Percentiles rank a stretch among this genome's conserved stretches.
Conservation (phyloP, 768 basidiomycete genomes). For the Podaxis mareebaensis region DNA sequence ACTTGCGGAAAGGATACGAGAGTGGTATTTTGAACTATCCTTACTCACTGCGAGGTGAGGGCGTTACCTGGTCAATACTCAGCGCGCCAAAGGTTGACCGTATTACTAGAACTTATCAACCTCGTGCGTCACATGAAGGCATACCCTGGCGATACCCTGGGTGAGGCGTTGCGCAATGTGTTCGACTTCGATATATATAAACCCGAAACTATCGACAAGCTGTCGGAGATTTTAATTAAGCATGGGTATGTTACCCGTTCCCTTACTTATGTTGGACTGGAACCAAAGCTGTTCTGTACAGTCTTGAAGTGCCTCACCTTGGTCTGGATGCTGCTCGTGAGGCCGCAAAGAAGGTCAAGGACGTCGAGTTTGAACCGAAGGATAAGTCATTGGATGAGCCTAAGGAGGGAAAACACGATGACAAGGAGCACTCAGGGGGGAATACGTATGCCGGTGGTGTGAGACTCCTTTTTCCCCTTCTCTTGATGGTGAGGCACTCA, state of each 20-base stretch:
- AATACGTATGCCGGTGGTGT: conserved; percentile 71
- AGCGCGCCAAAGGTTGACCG: not conserved
- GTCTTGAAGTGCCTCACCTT: conserved; percentile 51
- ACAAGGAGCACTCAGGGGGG: conserved; percentile 62
- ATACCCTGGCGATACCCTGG: conserved; percentile 58
- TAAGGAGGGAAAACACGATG: conserved; percentile 64
- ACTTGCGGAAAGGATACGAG: conserved; percentile 59
- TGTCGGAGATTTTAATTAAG: conserved; percentile 55
- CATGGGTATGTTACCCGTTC: conserved; percentile 47
- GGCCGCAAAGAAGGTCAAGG: conserved; percentile 50
- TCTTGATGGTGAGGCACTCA: not conserved
- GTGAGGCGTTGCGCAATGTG: conserved; percentile 60
- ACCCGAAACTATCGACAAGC: conserved; percentile 62
- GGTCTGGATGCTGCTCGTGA: conserved; percentile 62
- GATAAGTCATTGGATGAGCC: conserved; percentile 51
- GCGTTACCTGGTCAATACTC: not conserved
- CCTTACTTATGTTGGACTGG: not conserved
- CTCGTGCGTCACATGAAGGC: conserved; percentile 63
- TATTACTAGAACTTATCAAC: conserved; percentile 57
- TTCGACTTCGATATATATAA: conserved; percentile 74
- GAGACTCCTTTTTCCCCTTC: conserved; percentile 19
- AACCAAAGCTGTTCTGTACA: conserved; percentile 22
- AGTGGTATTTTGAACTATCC: conserved; percentile 61
- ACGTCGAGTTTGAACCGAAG: conserved; percentile 58
- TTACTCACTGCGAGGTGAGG: conserved; percentile 65